Evolutionary conservation across 345 rosid genomes (phyloP), one percentile per base, ranked within the genome.

Genomic region (Geranium brycei): DNA sequence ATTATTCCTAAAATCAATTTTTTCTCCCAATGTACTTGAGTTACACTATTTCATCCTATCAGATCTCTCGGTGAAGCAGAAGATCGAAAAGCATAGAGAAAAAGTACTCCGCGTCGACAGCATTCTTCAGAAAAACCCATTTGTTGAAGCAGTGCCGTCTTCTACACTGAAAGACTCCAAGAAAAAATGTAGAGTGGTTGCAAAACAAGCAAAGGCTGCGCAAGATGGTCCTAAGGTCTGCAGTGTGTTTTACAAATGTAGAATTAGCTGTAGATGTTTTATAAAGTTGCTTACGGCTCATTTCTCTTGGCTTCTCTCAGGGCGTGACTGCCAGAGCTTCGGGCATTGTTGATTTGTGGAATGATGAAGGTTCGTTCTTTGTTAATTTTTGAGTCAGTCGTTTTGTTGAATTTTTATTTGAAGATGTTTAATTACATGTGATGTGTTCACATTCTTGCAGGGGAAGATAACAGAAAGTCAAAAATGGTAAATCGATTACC

Each of bases 51-150:
- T 32, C 28, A 16, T 4, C 17, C 41, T 30, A 12, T 14, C 67
- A 93, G 96, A 90, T 75, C 79, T 93, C 58, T 82, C 88, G 14
- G 95, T 80, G 70, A 86, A 72, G 74, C 77, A 85, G 40, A 90
- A 90, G 83, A 93, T 87, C 66, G 95, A 87, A 78, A 93, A 93
- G 63, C 78, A 71, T 30, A 83, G 91, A 58, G 91, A 82, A 38
- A 90, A 76, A 68, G 87, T 90, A 12, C 87, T 90, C 7, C 76
- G 77, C 3, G 72, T 70, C 64, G 99, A 93, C 55, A 87, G 89
- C 68, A 55, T 81, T 16, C 74, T 93, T 17, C 81, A 83, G 72
- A 82, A 80, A 72, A 93, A 93, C 70, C 90, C 95, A 1, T 90
- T 86, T 78, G 91, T 90, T 32, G 71, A 75, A 70, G 55, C 72